Evolutionary conservation across 2,329 filamentous ascomycete species (phyloP).

Genomic region (Fusarium sp.): DNA sequence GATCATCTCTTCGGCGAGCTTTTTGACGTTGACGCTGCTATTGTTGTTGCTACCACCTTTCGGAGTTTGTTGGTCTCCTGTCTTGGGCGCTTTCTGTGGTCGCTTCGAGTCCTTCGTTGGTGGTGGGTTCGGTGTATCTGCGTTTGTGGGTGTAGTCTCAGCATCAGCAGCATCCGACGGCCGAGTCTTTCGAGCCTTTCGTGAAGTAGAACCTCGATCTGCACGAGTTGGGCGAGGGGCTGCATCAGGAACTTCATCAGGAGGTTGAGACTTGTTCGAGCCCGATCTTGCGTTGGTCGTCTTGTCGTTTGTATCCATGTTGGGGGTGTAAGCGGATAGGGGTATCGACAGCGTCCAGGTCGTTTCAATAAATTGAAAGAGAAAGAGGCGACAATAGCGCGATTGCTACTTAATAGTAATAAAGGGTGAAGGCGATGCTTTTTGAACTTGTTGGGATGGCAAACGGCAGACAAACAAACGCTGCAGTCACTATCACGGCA

Average conservation of each 20-base stretch:
- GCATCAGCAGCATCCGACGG: not conserved
- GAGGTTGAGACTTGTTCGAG: not conserved
- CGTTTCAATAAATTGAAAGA: not conserved
- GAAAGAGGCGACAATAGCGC: not conserved
- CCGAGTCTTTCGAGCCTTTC: not conserved
- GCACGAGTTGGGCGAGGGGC: not conserved
- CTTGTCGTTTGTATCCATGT: conserved; percentile 9
- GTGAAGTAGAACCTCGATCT: not conserved
- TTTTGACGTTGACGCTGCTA: not conserved
- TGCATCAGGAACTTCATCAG: not conserved
- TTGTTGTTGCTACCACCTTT: not conserved
- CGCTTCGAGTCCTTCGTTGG: not conserved
- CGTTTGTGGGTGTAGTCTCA: not conserved
- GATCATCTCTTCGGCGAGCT: conserved; percentile 36
- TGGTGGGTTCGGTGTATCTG: not conserved
- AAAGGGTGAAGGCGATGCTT: not conserved
- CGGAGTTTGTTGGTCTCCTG: not conserved
- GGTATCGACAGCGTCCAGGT: not conserved
- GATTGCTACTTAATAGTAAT: not conserved
- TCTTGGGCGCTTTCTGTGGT: conserved; percentile 1
- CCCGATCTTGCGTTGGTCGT: not conserved
- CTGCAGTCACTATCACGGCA: not conserved
- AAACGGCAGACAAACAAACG: conserved; percentile 7
- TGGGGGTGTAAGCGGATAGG: not conserved
- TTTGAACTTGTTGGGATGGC: not conserved